Conservation (phyloP, 345 rosid genomes). For the Lepidium africanum region DNA sequence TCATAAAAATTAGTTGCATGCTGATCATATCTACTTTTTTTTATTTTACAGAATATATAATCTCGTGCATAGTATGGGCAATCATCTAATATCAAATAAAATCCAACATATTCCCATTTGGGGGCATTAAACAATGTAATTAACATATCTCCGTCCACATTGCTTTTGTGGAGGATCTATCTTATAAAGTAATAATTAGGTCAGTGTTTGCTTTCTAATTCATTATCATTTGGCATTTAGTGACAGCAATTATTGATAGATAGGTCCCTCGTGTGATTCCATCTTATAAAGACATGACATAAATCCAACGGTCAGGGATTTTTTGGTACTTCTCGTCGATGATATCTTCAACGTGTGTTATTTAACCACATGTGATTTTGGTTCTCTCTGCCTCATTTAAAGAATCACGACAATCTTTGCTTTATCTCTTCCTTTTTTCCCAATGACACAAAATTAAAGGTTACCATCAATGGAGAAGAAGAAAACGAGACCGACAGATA, state of each 20-base stretch:
- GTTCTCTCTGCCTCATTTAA: background rate
- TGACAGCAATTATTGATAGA: constrained; percentile 6
- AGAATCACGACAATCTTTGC: background rate
- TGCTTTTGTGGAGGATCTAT: background rate
- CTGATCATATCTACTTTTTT: too few species aligned
- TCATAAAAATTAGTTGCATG: too few species aligned
- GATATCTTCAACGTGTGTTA: constrained; percentile 18
- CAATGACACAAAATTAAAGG: background rate
- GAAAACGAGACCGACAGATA: background rate
- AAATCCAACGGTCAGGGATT: constrained; percentile 26
- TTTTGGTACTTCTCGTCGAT: background rate
- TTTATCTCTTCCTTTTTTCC: background rate
- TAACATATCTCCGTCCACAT: background rate
- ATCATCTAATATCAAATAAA: background rate
- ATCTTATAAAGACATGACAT: background rate
- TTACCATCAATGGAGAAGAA: background rate
- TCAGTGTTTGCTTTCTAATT: background rate
- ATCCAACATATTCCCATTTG: background rate
- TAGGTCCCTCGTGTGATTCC: constrained; percentile 16
- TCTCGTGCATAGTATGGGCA: too few species aligned
- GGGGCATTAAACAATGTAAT: background rate
- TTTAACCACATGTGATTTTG: constrained; percentile 9
- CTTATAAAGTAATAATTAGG: background rate
- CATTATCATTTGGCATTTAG: constrained; percentile 11
- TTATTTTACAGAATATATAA: too few species aligned